Percentiles rank a stretch among this genome's conserved stretches.
phyloP scores from a whole-genome alignment of 805 yeast genomes.

The Candida dajiaensis region DNA sequence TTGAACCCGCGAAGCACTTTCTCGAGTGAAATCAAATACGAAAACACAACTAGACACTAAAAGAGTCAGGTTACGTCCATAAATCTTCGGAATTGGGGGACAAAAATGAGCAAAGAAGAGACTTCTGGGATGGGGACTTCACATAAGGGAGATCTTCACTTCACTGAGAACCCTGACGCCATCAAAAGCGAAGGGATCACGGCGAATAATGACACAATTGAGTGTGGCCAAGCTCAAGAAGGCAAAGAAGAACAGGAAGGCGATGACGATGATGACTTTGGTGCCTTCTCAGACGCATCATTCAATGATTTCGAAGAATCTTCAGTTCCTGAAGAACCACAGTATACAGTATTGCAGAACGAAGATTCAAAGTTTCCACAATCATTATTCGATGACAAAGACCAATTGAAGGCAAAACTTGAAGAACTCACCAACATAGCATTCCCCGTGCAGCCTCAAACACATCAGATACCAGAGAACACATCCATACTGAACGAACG shows the following conservation, averaged over 20 bases:
- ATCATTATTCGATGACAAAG: constrained; percentile 6
- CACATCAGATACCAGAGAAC: constrained; percentile 6
- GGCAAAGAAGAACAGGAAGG: constrained; percentile 1
- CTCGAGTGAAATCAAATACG: background rate
- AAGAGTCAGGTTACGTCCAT: background rate
- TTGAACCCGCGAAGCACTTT: background rate
- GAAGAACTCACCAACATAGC: constrained; percentile 6
- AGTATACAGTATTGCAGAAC: background rate
- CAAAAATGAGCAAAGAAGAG: background rate
- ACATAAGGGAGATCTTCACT: background rate
- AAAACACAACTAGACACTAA: background rate
- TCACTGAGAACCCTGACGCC: background rate
- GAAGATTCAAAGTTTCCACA: constrained; percentile 12
- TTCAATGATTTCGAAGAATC: constrained; percentile 27
- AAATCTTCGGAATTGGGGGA: background rate
- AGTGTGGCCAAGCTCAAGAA: background rate
- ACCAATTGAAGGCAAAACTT: constrained; percentile 5
- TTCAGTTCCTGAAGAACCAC: background rate
- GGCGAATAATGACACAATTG: background rate
- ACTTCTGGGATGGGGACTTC: background rate
- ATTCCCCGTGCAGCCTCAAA: constrained; percentile 7
- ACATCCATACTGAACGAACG: constrained; percentile 25
- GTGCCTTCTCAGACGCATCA: constrained; percentile 29
- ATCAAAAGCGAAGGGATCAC: background rate
- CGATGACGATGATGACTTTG: constrained; percentile 27